phyloP scores from a whole-genome alignment of 768 basidiomycete species.

The Sporobolomyces pararoseus region DNA sequence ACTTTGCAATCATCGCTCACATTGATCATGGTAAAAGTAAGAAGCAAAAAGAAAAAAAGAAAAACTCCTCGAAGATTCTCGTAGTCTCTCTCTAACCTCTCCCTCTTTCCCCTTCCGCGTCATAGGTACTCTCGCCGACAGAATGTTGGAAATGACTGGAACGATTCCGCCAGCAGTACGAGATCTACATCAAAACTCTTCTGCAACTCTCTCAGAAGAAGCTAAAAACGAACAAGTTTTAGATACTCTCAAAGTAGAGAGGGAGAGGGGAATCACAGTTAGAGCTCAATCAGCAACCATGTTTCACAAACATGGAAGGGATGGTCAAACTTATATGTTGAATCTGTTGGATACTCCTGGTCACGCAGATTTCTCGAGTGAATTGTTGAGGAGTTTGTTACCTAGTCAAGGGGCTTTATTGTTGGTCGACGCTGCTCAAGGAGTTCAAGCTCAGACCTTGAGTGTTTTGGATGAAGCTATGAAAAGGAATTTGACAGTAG shows the following conservation, averaged over 20 bases:
- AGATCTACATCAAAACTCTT: background rate
- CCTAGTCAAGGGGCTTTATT: conserved; percentile 85
- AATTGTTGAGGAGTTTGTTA: conserved; percentile 84
- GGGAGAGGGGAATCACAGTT: conserved; percentile 90
- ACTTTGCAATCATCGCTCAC: conserved; percentile 15
- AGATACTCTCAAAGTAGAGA: conserved; percentile 92
- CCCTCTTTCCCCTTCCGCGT: background rate
- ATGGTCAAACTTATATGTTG: conserved; percentile 64
- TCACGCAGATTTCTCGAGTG: conserved; percentile 97
- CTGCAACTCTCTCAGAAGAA: conserved; percentile 55
- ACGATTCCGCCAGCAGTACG: conserved; percentile 57
- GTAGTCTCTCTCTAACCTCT: conserved; percentile 51
- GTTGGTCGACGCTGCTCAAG: conserved; percentile 70
- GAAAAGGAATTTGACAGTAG: conserved; percentile 64
- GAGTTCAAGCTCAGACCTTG: conserved; percentile 94
- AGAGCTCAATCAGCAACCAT: conserved; percentile 57
- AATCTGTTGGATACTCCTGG: conserved; percentile 97
- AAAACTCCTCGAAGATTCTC: background rate
- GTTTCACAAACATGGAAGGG: conserved; percentile 59
- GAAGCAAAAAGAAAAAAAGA: too few species aligned
- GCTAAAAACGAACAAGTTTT: conserved; percentile 78
- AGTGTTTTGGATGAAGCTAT: conserved; percentile 86
- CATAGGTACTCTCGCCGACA: conserved; percentile 40
- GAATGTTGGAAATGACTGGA: conserved; percentile 66
- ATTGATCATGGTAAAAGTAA: conserved; percentile 87